phyloP scores from a whole-genome alignment of 495 filamentous ascomycete species.

The Hypomontagnella submonticulosa region DNA sequence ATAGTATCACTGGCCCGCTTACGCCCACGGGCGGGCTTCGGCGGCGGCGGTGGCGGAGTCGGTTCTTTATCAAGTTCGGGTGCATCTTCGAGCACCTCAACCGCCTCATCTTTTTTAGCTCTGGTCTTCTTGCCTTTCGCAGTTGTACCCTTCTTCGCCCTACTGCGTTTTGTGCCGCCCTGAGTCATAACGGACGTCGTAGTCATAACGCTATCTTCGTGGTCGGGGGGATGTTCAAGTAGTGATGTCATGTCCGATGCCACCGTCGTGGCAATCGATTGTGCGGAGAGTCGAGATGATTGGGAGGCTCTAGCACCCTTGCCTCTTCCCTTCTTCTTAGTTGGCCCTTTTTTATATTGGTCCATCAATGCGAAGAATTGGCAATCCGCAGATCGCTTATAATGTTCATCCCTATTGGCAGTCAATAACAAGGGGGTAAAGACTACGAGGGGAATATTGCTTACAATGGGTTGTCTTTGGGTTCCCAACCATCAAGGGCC shows the following conservation, averaged over 20 bases:
- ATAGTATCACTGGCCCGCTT: conserved; percentile 75
- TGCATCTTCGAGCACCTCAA: conserved; percentile 60
- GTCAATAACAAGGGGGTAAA: conserved; percentile 44
- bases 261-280: conserved; percentile 67
- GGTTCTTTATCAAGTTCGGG: conserved; percentile 55
- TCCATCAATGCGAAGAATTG: conserved; percentile 75
- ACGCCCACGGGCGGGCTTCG: conserved; percentile 64
- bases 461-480: conserved; percentile 86
- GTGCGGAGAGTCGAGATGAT: conserved; percentile 74
- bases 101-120: conserved; percentile 68
- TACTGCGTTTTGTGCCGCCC: conserved; percentile 62
- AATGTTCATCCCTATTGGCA: conserved; percentile 85
- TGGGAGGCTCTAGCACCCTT: conserved; percentile 72
- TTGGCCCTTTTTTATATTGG: conserved; percentile 49
- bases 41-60: conserved; percentile 49
- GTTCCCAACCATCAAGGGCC: conserved; percentile 90
- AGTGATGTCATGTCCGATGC: conserved; percentile 61
- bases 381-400: conserved; percentile 79
- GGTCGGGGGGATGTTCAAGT: conserved; percentile 53
- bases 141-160: conserved; percentile 60
- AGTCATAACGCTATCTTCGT: conserved; percentile 77
- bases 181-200: conserved; percentile 66
- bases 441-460: conserved; percentile 47
- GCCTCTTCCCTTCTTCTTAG: conserved; percentile 61
- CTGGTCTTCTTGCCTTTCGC: conserved; percentile 63